Evolutionary conservation across 495 filamentous ascomycete species (phyloP).

Genomic region (Penicillium herquei): DNA sequence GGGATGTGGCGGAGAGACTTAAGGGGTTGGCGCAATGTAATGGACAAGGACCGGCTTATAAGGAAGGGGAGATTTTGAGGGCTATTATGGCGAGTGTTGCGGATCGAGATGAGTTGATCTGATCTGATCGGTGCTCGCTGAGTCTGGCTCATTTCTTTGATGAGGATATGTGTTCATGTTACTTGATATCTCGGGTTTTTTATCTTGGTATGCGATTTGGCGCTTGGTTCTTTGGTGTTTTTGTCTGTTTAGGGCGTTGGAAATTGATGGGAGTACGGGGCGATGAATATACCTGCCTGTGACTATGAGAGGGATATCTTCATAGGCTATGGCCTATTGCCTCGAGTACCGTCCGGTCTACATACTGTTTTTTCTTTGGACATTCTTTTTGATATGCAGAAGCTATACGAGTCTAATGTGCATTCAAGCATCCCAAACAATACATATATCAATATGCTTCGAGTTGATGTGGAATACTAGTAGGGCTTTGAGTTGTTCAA

Average conservation of each 20-base stretch:
- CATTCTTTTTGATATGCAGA: no score
- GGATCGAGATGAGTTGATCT: constrained; percentile 74
- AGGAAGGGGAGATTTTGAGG: constrained; percentile 66
- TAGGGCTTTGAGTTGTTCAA: no score
- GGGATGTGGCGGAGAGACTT: constrained; percentile 69
- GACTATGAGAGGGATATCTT: no score
- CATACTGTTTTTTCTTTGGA: no score
- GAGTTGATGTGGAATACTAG: no score
- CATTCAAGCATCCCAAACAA: no score
- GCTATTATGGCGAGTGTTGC: constrained; percentile 79
- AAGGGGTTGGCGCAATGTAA: constrained; percentile 80
- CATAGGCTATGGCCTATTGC: no score
- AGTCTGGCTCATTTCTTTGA: constrained; percentile 3
- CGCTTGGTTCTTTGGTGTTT: background rate
- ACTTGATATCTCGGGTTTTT: background rate
- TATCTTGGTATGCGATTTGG: background rate
- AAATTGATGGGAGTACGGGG: background rate
- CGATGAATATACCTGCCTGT: background rate
- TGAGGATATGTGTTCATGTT: constrained; percentile 4
- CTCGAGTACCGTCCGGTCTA: no score
- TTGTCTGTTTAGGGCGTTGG: background rate
- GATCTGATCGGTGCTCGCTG: constrained; percentile 3
- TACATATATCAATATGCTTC: no score
- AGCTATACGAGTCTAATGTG: no score
- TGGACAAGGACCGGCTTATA: constrained; percentile 87